Evolutionary conservation across 164 flowering plant genomes (phyloP).

Genomic region (Vitis labrusca): DNA sequence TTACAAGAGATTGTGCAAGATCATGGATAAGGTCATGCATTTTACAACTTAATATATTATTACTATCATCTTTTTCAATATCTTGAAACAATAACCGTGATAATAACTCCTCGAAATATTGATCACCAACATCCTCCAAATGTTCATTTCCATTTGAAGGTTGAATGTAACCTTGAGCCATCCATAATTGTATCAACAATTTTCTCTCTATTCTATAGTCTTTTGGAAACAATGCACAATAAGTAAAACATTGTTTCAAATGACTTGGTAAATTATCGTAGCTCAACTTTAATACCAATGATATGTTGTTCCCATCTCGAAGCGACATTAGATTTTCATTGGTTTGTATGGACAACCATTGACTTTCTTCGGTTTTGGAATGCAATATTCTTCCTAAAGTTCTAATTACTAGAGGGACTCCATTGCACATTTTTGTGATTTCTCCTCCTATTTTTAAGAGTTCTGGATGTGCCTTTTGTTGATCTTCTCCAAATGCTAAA

Average conservation of each 20-base stretch:
- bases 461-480: background rate
- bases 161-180: conserved; percentile 3
- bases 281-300: too few relatives aligned
- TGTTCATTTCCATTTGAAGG: background rate
- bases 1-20: too few relatives aligned
- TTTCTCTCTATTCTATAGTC: background rate
- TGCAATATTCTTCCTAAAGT: too few relatives aligned
- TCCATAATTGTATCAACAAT: background rate
- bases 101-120: background rate
- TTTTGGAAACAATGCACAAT: conserved; percentile 5
- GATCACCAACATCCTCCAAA: conserved; percentile 9
- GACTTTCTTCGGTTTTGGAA: too few relatives aligned
- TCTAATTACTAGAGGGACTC: too few relatives aligned
- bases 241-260: conserved; percentile 19
- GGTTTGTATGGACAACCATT: too few relatives aligned
- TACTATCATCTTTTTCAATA: too few relatives aligned
- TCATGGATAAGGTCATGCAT: too few relatives aligned
- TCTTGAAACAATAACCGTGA: background rate
- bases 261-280: background rate
- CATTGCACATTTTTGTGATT: background rate
- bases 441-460: background rate
- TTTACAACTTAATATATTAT: too few relatives aligned
- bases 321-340: too few relatives aligned
- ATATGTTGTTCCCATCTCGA: too few relatives aligned
- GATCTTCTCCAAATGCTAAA: too few relatives aligned